Conservation (phyloP, 2,329 filamentous ascomycete species). For the Beauveria pseudobassiana region DNA sequence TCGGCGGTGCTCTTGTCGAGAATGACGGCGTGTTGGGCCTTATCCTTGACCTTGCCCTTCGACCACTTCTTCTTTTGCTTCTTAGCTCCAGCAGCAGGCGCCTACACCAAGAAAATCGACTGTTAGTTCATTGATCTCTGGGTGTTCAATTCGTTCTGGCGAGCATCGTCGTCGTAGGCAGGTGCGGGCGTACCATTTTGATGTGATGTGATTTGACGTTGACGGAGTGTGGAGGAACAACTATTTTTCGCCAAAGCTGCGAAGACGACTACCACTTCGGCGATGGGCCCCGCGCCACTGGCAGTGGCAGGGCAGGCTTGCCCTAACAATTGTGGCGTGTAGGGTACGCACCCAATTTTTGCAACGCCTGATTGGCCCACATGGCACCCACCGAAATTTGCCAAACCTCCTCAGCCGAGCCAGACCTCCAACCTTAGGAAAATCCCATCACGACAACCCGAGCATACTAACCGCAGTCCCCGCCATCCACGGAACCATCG, state of each 20-base stretch:
- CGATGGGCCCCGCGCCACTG: slow-evolving; percentile 15
- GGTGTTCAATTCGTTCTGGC: slow-evolving; percentile 12
- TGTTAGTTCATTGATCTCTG: slow-evolving; percentile 11
- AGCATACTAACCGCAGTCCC: slow-evolving; percentile 30
- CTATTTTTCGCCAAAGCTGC: slow-evolving; percentile 23
- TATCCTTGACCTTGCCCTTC: slow-evolving; percentile 89
- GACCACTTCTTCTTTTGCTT: slow-evolving; percentile 48
- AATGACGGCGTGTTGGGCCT: slow-evolving; percentile 98
- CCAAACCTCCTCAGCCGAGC: slow-evolving; percentile 23
- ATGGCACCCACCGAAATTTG: slow-evolving; percentile 29
- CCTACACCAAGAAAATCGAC: slow-evolving; percentile 20
- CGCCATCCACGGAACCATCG: slow-evolving; percentile 29
- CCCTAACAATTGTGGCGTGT: slow-evolving; percentile 29
- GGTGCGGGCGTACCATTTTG: slow-evolving; percentile 33
- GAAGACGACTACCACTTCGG: slow-evolving; percentile 23
- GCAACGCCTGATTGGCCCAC: slow-evolving; percentile 28
- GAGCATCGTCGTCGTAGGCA: slow-evolving; percentile 9
- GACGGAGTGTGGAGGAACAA: slow-evolving; percentile 28
- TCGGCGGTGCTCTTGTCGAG: slow-evolving; percentile 97
- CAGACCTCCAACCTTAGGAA: slow-evolving; percentile 28
- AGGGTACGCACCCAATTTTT: slow-evolving; percentile 22
- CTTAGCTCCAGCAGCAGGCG: slow-evolving; percentile 30
- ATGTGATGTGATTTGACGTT: slow-evolving; percentile 33
- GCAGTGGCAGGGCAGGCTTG: slow-evolving; percentile 30
- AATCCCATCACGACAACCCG: slow-evolving; percentile 30